Percentiles rank a stretch among this genome's conserved stretches.
Evolutionary conservation across 371 early-diverging fungal genomes (phyloP).

Genomic region (Choanephora cucurbitarum): DNA sequence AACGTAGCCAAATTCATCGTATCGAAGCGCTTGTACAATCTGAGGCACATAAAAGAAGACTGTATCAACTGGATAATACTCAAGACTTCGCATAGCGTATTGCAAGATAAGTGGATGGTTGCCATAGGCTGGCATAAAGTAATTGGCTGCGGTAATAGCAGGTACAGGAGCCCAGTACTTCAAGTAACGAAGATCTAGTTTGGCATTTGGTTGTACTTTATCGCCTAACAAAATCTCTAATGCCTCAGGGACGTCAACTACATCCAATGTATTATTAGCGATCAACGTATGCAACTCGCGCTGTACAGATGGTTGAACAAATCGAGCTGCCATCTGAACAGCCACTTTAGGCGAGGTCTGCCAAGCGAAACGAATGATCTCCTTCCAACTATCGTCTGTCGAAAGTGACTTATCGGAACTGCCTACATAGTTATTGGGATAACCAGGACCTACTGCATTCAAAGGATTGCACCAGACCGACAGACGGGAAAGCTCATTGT

Average conservation of each 20-base stretch:
- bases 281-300: constrained; percentile 69
- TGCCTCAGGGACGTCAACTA: constrained; percentile 77
- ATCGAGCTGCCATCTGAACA: constrained; percentile 76
- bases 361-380: constrained; percentile 82
- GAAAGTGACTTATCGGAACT: constrained; percentile 35
- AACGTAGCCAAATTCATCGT: constrained; percentile 86
- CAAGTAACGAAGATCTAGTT: constrained; percentile 60
- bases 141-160: constrained; percentile 87
- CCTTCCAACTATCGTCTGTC: constrained; percentile 63
- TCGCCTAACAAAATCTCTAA: constrained; percentile 71
- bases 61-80: constrained; percentile 87
- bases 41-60: constrained; percentile 99
- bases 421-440: constrained; percentile 34
- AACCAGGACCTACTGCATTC: constrained; percentile 35
- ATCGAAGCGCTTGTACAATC: constrained; percentile 96
- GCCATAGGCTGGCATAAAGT: constrained; percentile 67
- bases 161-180: constrained; percentile 91
- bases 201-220: constrained; percentile 33
- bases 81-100: constrained; percentile 89
- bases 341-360: constrained; percentile 76
- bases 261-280: constrained; percentile 65
- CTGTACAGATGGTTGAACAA: constrained; percentile 67
- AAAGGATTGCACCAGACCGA: constrained; percentile 78
- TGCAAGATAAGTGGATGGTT: constrained; percentile 88
- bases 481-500: constrained; percentile 78